Base-by-base conservation (phyloP, 169 alveolate species). In the Neospora caninum region DNA sequence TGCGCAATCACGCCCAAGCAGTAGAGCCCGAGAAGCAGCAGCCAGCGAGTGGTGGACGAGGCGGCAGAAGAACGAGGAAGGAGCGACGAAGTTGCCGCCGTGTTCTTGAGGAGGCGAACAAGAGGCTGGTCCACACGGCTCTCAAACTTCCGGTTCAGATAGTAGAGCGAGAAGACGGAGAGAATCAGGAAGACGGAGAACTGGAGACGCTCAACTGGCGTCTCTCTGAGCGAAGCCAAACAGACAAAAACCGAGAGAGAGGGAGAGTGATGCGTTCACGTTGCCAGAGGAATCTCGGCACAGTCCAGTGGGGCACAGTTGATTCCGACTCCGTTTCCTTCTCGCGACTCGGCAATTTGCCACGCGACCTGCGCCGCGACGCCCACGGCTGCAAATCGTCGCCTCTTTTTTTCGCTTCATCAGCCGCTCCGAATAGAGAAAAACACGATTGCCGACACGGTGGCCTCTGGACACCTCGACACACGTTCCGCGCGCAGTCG, bases 161-260 rank as follows among this genome's bases (percentile, higher is more conserved):
- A 73, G 42, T 20, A 73, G 84, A 73, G 84, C 0, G 84, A 73
- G 84, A 73, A 73, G n/a, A 73, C 84, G 43, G 84, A 73, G 43
- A 36, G 43, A 73, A 73, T 13, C 9, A 36, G 39, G 43, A 73
- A 73, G 42, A 73, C 42, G 43, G 84, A 31, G 43, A 73, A 73
- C 84, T 73, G 49, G 20, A 73, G 39, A 31, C 39, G 49, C 45
- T 73, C 84, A 13, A 9, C 42, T 22, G 84, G 43, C 41, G 39
- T n/a, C 43, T 73, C 45, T n/a, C 39, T 73, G 43, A 13, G 84
- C 1, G 58, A 49, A 49, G 58, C 13, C 1, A 73, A 73, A 18
- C 42, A 36, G 16, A 73, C 84, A 73, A n/a, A 73, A 41, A 31
- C 84, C 20, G 73, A 27, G 7, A 64, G 73, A 22, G n/a, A n/a